Evolutionary conservation across 208 protist genomes (phyloP).

Genomic region (Wallacemonas sp.): DNA sequence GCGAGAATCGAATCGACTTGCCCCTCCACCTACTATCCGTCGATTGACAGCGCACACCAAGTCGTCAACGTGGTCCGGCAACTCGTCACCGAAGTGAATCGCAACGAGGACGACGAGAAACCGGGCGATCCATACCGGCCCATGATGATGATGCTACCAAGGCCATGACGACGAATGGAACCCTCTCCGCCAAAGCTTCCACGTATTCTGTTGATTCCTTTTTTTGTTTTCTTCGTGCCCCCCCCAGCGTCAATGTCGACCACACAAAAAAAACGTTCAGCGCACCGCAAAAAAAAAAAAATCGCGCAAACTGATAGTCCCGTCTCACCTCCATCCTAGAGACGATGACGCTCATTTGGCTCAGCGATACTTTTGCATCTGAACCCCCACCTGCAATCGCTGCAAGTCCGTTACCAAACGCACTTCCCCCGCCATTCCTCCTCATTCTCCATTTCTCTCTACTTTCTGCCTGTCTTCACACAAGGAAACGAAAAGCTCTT

Average conservation of each 20-base stretch:
- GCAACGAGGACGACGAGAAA: background rate
- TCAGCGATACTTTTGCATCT: too few species aligned
- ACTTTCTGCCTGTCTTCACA: background rate
- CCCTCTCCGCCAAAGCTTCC: too few species aligned
- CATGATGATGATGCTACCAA: background rate
- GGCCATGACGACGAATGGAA: too few species aligned
- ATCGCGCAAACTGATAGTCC: too few species aligned
- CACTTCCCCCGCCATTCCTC: background rate
- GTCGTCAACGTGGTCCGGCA: background rate
- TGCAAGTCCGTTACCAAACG: too few species aligned
- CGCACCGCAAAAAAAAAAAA: too few species aligned
- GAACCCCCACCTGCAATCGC: too few species aligned
- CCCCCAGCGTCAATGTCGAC: background rate
- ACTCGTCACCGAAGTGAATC: background rate
- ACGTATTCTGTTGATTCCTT: background rate
- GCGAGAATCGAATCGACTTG: background rate
- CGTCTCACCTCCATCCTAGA: too few species aligned
- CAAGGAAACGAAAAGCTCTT: background rate
- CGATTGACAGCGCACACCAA: background rate
- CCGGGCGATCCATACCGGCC: background rate
- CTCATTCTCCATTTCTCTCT: background rate
- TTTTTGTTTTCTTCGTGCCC: conserved; percentile 14
- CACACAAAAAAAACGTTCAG: too few species aligned
- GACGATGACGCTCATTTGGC: too few species aligned
- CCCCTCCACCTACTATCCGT: background rate